These are phyloP conservation scores for Kodamaea nitidulidarum DNA, from an alignment of 805 yeast genomes.

Conservation along the genomic window DNA sequence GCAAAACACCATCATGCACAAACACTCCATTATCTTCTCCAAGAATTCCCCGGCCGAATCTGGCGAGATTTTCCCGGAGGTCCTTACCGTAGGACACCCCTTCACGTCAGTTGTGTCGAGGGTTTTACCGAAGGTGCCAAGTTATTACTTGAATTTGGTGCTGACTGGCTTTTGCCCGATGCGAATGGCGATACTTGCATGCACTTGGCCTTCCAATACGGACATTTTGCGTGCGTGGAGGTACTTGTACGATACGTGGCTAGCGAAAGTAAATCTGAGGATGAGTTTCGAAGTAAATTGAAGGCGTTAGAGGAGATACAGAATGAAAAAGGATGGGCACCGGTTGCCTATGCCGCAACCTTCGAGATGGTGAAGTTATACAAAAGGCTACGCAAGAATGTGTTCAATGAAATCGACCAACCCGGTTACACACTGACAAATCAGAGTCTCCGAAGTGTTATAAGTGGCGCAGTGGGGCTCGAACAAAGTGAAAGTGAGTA, in stretches of 20 bases:
- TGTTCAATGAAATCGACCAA: slow-evolving; percentile 8
- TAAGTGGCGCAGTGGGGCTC: no score
- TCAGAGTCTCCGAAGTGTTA: not conserved
- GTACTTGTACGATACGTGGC: slow-evolving; percentile 19
- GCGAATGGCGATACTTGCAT: slow-evolving; percentile 34
- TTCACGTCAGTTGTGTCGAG: slow-evolving; percentile 61
- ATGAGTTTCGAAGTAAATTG: slow-evolving; percentile 32
- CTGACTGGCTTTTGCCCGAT: slow-evolving; percentile 36
- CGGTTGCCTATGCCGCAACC: slow-evolving; percentile 29
- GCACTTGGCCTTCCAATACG: slow-evolving; percentile 53
- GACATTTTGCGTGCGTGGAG: slow-evolving; percentile 49
- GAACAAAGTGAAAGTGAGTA: no score
- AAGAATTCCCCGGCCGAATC: slow-evolving; percentile 36
- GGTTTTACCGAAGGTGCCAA: slow-evolving; percentile 63
- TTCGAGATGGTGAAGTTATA: slow-evolving; percentile 27
- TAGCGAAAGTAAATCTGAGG: slow-evolving; percentile 5
- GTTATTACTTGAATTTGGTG: slow-evolving; percentile 67
- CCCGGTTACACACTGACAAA: not conserved
- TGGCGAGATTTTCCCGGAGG: slow-evolving; percentile 56
- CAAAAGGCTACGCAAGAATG: slow-evolving; percentile 19
- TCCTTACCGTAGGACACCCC: slow-evolving; percentile 49
- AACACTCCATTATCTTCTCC: slow-evolving; percentile 66
- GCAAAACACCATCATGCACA: slow-evolving; percentile 57
- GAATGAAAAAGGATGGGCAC: slow-evolving; percentile 57
- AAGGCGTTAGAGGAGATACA: slow-evolving; percentile 45